These are phyloP conservation scores for Jatropha curcas DNA, from an alignment of 345 rosid genomes.

Conservation along the genomic window DNA sequence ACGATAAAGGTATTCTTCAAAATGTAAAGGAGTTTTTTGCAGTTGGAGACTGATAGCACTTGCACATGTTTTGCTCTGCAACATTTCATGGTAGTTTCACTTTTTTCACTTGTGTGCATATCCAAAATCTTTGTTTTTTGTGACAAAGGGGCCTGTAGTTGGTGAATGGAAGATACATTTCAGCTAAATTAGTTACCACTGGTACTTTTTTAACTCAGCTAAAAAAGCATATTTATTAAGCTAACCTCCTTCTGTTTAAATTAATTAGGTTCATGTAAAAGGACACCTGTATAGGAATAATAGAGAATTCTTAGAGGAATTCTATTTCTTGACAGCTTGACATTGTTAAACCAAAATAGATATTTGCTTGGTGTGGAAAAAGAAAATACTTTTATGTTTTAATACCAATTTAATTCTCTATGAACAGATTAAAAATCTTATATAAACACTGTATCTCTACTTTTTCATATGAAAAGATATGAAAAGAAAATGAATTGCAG, in stretches of 20 bases:
- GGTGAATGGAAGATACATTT: not conserved
- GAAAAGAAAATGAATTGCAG: no score
- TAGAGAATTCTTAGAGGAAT: not conserved
- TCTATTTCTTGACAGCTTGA: not conserved
- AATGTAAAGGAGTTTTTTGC: slow-evolving; percentile 45
- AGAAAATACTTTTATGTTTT: no score
- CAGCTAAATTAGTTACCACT: not conserved
- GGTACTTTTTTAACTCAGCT: not conserved
- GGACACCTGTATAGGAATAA: not conserved
- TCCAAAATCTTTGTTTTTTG: not conserved
- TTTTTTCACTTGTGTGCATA: not conserved
- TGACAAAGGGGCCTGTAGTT: not conserved
- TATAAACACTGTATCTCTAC: no score
- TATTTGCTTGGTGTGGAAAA: not conserved
- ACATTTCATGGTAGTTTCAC: not conserved
- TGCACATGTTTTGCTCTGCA: not conserved
- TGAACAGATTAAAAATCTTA: no score
- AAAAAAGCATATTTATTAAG: not conserved
- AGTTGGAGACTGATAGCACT: not conserved
- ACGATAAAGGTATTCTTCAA: slow-evolving; percentile 46
- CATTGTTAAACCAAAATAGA: not conserved
- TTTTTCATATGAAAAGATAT: no score
- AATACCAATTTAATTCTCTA: no score
- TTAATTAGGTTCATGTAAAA: not conserved
- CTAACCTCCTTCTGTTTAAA: not conserved